Evolutionary conservation across 2,329 filamentous ascomycete species (phyloP), one percentile per base, ranked within the genome.

Genomic region (Fusarium poae): DNA sequence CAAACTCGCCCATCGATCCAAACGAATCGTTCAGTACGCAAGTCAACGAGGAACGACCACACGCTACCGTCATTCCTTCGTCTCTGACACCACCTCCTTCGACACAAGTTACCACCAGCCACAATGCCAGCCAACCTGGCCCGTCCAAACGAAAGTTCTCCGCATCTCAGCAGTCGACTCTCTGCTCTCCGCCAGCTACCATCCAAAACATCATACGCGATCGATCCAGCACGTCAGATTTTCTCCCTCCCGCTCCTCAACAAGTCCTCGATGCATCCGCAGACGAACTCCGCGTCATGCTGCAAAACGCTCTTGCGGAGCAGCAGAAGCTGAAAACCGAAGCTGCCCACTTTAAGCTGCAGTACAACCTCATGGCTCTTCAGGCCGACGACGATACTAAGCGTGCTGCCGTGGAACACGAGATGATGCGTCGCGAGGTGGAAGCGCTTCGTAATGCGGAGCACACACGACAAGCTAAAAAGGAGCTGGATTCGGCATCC

Each of bases 401-500:
- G 79, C 89, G 94, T 27, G 93, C 95, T 71, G 91, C 90, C 35
- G 94, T 97, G 7, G 95, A 97, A 79, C 92, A 97, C 73, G 92
- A 96, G 69, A 94, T 97, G 88, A 91, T 91, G n/a, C 88, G 93
- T 66, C 87, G 92, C 23, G 94, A 97, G 79, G 91, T 97, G 21
- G 92, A 97, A 65, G 92, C 94, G 15, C 82, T 97, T 29, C 91
- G 94, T 63, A 85, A 86, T 65, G 89, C 89, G 16, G 92, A 96
- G 75, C 87, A 91, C 76, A 87, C 88, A 52, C 87, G 86, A 52
- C 88, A 90, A 63, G 85, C 85, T 6, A 83, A 84, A 45, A 83
- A 82, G 23, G 85, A 89, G 62, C 80, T 86, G 58, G 84, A 81
- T 69, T 80, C 80, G 9, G 83, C 81, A 21, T 82, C 84, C 5